Percentiles rank a stretch among this genome's conserved stretches.
Evolutionary conservation across 2,329 filamentous ascomycete species (phyloP).

Genomic region (Trichoderma citrinoviride): DNA sequence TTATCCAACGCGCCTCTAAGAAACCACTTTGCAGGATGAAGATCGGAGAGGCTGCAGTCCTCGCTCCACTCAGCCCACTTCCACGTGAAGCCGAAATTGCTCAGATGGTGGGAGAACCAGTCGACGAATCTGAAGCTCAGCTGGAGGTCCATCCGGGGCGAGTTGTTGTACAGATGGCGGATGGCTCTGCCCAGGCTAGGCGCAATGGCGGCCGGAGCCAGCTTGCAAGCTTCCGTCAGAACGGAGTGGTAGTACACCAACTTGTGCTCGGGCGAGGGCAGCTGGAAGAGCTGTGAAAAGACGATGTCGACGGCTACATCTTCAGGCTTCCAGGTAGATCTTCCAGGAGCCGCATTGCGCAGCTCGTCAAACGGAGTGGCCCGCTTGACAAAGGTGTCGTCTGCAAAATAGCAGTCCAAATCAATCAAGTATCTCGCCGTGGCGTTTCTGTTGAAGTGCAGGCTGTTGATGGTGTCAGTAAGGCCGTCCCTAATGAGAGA

Average conservation of each 20-base stretch:
- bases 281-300: conserved; percentile 88
- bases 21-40: conserved; percentile 90
- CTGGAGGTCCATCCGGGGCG: conserved; percentile 82
- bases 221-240: conserved; percentile 91
- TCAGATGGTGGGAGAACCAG: conserved; percentile 97
- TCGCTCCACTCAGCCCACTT: conserved; percentile 98
- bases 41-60: conserved; percentile 71
- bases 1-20: conserved; percentile 89
- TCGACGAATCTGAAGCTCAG: conserved; percentile 85
- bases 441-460: conserved; percentile 87
- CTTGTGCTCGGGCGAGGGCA: conserved; percentile 87
- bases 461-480: conserved; percentile 87
- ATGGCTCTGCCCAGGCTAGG: conserved; percentile 92
- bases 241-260: conserved; percentile 95
- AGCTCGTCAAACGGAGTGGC: conserved; percentile 91
- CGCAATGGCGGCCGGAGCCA: conserved; percentile 93
- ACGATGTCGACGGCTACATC: conserved; percentile 97
- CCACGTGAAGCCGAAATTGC: conserved; percentile 99
- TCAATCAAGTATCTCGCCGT: conserved; percentile 89
- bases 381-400: conserved; percentile 87
- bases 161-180: conserved; percentile 80
- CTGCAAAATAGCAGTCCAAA: conserved; percentile 89
- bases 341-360: conserved; percentile 61
- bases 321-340: conserved; percentile 92
- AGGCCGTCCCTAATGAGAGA: conserved; percentile 82